Evolutionary conservation across 2,329 filamentous ascomycete species (phyloP).

Genomic region (Capronia coronata): DNA sequence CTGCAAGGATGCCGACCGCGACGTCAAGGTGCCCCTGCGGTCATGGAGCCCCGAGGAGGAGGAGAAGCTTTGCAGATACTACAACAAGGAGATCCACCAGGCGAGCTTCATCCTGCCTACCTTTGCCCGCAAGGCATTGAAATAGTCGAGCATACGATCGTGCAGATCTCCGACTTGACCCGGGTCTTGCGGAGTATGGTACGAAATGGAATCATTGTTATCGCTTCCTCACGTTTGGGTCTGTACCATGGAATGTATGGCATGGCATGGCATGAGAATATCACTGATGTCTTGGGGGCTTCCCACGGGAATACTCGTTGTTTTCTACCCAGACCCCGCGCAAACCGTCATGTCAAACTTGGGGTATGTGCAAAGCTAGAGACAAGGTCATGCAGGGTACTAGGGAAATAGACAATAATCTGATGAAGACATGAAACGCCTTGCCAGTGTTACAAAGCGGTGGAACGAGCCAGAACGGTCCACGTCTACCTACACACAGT

Average conservation of each 20-base stretch:
- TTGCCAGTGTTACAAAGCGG: not conserved
- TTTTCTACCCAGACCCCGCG: no score
- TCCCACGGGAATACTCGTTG: not conserved
- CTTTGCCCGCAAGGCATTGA: conserved; percentile 73
- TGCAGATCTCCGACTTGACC: not conserved
- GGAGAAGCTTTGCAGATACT: conserved; percentile 89
- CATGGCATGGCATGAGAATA: not conserved
- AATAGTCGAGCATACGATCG: conserved; percentile 28
- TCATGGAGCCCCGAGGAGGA: conserved; percentile 81
- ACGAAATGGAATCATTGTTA: not conserved
- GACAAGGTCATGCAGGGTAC: not conserved
- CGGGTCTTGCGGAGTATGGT: not conserved
- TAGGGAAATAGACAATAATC: not conserved
- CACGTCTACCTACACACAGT: no score
- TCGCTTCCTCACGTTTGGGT: not conserved
- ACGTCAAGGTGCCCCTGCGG: conserved; percentile 80
- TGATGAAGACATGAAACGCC: not conserved
- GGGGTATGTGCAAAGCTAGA: no score
- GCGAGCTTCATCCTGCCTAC: conserved; percentile 88
- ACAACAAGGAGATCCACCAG: conserved; percentile 94
- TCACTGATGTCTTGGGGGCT: not conserved
- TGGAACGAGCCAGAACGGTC: not conserved
- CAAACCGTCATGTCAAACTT: no score
- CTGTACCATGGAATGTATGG: no score
- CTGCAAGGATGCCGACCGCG: conserved; percentile 80